phyloP scores from a whole-genome alignment of 106 monocot genomes.

The Vanilla planifolia region DNA sequence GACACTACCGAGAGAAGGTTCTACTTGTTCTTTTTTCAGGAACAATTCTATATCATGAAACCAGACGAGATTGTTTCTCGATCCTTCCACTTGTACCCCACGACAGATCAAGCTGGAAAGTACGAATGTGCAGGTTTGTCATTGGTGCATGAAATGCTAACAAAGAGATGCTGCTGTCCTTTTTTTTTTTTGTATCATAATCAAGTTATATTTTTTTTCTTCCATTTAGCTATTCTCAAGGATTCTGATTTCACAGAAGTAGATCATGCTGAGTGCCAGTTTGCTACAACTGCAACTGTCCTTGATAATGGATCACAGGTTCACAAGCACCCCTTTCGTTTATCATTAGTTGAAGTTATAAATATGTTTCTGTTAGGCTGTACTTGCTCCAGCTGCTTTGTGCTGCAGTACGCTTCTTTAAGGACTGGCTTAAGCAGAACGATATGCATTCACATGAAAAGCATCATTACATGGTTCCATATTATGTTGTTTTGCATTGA shows the following conservation, averaged over 20 bases:
- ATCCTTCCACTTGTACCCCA: slow-evolving; percentile 69
- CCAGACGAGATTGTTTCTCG: slow-evolving; percentile 62
- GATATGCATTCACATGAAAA: no score
- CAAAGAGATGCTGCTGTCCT: background rate
- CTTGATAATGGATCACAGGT: slow-evolving; percentile 98
- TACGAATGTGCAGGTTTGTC: slow-evolving; percentile 81
- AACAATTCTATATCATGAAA: slow-evolving; percentile 89
- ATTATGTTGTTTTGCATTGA: no score
- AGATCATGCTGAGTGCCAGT: slow-evolving; percentile 85
- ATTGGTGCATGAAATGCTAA: background rate
- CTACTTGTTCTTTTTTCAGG: slow-evolving; percentile 39
- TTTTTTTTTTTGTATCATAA: background rate
- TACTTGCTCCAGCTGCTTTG: no score
- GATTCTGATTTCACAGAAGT: slow-evolving; percentile 88
- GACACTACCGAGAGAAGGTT: background rate
- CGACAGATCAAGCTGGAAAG: slow-evolving; percentile 81
- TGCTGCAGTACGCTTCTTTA: no score
- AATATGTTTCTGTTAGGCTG: no score
- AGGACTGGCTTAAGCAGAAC: no score
- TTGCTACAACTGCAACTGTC: slow-evolving; percentile 77
- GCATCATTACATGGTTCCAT: no score
- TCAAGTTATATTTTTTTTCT: slow-evolving; percentile 1
- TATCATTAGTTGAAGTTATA: background rate
- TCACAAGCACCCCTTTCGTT: background rate
- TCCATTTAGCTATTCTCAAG: slow-evolving; percentile 70